Conservation (phyloP, 768 basidiomycete genomes). For the Daedalea quercina region DNA sequence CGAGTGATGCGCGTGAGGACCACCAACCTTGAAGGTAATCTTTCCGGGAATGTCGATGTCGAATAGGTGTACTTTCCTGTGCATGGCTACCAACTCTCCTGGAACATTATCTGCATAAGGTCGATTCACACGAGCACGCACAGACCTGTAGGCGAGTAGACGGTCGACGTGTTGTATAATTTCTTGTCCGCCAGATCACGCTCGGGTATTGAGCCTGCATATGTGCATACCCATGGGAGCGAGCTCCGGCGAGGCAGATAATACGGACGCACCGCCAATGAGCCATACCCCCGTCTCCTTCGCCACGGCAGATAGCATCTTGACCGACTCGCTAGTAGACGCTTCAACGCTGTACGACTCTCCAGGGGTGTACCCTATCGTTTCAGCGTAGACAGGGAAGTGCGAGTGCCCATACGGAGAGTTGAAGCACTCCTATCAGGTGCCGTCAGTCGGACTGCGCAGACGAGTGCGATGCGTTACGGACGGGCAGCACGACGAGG, state of each 20-base stretch:
- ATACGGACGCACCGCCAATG: constrained; percentile 65
- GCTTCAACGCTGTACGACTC: constrained; percentile 48
- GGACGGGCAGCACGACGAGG: constrained; percentile 78
- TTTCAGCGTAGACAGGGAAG: constrained; percentile 82
- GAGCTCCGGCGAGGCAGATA: neutral
- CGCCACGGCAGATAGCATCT: constrained; percentile 75
- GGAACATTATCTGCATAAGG: constrained; percentile 4
- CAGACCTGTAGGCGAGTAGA: constrained; percentile 75
- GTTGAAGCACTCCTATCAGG: constrained; percentile 76
- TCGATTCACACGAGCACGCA: neutral
- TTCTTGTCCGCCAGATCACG: constrained; percentile 53
- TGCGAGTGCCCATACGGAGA: constrained; percentile 76
- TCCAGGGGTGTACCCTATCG: constrained; percentile 56
- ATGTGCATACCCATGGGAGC: neutral
- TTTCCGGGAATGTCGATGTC: constrained; percentile 96
- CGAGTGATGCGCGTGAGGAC: neutral
- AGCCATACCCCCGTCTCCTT: constrained; percentile 79
- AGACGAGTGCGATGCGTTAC: constrained; percentile 15
- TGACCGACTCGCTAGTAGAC: constrained; percentile 69
- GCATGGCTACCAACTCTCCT: constrained; percentile 83
- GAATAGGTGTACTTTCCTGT: constrained; percentile 95
- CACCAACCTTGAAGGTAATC: constrained; percentile 70
- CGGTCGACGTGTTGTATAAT: constrained; percentile 90
- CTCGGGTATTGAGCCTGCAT: constrained; percentile 88
- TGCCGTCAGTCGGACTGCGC: constrained; percentile 1